Percentiles rank a stretch among this genome's conserved stretches.
Conservation (phyloP, 345 rosid genomes). For the Conringia planisiliqua region DNA sequence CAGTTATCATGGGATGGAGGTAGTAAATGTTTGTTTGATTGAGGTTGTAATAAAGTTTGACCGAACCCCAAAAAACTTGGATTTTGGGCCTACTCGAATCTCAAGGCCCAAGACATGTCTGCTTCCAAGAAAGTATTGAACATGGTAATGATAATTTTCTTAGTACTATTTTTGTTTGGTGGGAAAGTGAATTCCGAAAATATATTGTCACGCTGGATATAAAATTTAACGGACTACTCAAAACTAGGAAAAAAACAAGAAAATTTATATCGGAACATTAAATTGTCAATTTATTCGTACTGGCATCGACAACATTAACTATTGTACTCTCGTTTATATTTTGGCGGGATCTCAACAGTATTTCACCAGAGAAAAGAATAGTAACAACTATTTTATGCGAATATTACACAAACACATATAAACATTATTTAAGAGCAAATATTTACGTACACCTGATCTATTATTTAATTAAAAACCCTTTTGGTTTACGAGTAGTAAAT, state of each 20-base stretch:
- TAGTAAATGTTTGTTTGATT: background rate
- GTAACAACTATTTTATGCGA: background rate
- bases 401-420: background rate
- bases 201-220: background rate
- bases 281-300: slow-evolving; percentile 8
- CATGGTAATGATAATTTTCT: background rate
- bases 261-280: background rate
- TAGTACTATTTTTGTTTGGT: background rate
- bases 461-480: background rate
- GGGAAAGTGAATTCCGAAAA: background rate
- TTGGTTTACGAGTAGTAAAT: background rate
- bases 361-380: background rate
- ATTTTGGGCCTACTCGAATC: background rate
- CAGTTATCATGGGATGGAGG: too few species aligned
- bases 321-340: background rate
- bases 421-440: background rate
- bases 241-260: background rate
- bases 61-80: background rate
- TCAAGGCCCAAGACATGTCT: background rate
- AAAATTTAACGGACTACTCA: background rate
- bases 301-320: slow-evolving; percentile 9
- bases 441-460: background rate
- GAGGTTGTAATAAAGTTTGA: background rate
- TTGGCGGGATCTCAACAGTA: slow-evolving; percentile 12
- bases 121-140: background rate